Conservation (phyloP, 768 basidiomycete species). For the Collybia sordida region DNA sequence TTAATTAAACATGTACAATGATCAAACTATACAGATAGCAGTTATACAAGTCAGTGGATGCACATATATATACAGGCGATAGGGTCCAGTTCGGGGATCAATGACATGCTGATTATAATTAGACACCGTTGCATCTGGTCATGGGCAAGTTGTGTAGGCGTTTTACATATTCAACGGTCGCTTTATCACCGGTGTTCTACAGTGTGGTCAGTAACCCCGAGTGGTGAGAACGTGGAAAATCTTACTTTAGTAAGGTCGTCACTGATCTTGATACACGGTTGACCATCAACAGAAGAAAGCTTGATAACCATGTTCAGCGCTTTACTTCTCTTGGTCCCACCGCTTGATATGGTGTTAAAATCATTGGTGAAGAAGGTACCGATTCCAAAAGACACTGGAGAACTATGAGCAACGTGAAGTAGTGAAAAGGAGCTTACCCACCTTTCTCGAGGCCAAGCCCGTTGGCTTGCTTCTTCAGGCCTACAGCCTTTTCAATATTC, state of each 20-base stretch:
- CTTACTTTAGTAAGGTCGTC: constrained; percentile 82
- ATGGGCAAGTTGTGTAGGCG: constrained; percentile 37
- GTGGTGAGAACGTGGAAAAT: not conserved
- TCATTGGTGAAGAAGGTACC: constrained; percentile 94
- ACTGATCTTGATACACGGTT: constrained; percentile 88
- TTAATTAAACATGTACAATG: no score
- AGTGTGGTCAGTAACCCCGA: not conserved
- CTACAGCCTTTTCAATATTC: constrained; percentile 66
- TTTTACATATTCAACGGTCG: constrained; percentile 62
- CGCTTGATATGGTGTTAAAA: constrained; percentile 51
- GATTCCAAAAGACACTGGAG: constrained; percentile 84
- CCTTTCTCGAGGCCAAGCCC: constrained; percentile 68
- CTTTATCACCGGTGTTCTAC: constrained; percentile 69
- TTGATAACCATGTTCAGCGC: constrained; percentile 97
- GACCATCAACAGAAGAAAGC: constrained; percentile 68
- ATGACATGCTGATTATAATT: no score
- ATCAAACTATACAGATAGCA: no score
- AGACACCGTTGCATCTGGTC: not conserved
- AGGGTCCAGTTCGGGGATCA: not conserved
- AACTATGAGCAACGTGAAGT: constrained; percentile 2
- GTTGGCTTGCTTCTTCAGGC: constrained; percentile 68
- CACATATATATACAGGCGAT: not conserved
- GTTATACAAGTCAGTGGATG: no score
- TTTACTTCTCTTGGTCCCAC: constrained; percentile 60
- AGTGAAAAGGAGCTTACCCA: constrained; percentile 22